These are phyloP conservation scores for Phanerochaete carnosa DNA, from an alignment of 768 basidiomycete species.

Conservation along the genomic window DNA sequence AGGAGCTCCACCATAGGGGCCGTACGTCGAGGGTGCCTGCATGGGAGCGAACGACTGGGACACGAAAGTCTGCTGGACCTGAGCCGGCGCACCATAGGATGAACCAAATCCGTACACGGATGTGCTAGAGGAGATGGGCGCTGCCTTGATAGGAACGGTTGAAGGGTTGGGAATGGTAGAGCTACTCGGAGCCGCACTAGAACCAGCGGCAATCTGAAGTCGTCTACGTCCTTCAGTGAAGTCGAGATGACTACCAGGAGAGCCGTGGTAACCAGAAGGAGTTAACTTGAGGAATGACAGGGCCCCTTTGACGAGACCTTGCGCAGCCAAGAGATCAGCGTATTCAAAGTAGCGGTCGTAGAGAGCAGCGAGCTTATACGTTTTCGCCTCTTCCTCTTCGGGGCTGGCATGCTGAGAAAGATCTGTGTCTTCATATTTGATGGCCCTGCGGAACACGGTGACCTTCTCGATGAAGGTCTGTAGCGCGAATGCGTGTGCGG, in stretches of 20 bases:
- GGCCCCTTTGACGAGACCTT: slow-evolving; percentile 86
- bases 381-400: slow-evolving; percentile 45
- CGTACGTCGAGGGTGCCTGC: slow-evolving; percentile 13
- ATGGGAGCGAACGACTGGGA: slow-evolving; percentile 15
- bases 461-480: slow-evolving; percentile 98
- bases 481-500: slow-evolving; percentile 79
- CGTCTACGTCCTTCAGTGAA: slow-evolving; percentile 44
- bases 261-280: slow-evolving; percentile 74
- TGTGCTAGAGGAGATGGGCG: slow-evolving; percentile 18
- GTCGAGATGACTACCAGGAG: slow-evolving; percentile 37
- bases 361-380: slow-evolving; percentile 79
- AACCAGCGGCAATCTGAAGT: slow-evolving; percentile 38
- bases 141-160: slow-evolving; percentile 14
- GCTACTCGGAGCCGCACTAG: slow-evolving; percentile 22
- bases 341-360: slow-evolving; percentile 97
- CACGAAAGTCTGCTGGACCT: slow-evolving; percentile 19
- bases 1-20: slow-evolving; percentile 14
- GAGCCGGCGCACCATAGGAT: slow-evolving; percentile 18
- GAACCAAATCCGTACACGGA: slow-evolving; percentile 14
- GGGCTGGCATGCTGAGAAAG: slow-evolving; percentile 39
- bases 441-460: slow-evolving; percentile 87
- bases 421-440: slow-evolving; percentile 74
- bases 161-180: slow-evolving; percentile 17
- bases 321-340: slow-evolving; percentile 84
- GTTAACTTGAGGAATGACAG: slow-evolving; percentile 75